A percentile compares a stretch with the other conserved stretches of the same genome.
phyloP scores from a whole-genome alignment of 768 basidiomycete genomes.

The Boletus insuetus region DNA sequence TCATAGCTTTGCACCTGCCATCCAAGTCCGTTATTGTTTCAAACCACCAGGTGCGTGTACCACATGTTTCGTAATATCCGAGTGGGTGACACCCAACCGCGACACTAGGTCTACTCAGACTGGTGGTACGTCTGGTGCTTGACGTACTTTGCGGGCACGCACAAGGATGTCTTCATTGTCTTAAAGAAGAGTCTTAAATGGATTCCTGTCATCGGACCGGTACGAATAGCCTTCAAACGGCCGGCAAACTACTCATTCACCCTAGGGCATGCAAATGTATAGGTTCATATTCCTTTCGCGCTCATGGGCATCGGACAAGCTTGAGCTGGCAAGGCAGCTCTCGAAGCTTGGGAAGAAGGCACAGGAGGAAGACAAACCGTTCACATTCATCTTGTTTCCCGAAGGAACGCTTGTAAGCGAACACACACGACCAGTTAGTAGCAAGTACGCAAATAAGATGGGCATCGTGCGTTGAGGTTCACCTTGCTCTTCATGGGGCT shows the following conservation, averaged over 20 bases:
- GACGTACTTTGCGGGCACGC: slow-evolving; percentile 65
- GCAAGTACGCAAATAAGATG: slow-evolving; percentile 84
- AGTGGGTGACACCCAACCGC: slow-evolving; percentile 1
- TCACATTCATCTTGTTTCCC: slow-evolving; percentile 87
- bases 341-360: slow-evolving; percentile 66
- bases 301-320: slow-evolving; percentile 84
- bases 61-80: background rate
- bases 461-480: slow-evolving; percentile 67
- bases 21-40: slow-evolving; percentile 80
- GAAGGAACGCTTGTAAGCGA: slow-evolving; percentile 93
- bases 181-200: slow-evolving; percentile 88
- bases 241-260: slow-evolving; percentile 2
- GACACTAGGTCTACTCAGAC: slow-evolving; percentile 63
- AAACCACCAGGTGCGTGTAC: slow-evolving; percentile 79
- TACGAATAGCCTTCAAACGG: slow-evolving; percentile 35
- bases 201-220: slow-evolving; percentile 88
- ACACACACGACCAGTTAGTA: slow-evolving; percentile 81
- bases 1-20: slow-evolving; percentile 66
- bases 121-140: slow-evolving; percentile 91
- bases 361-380: slow-evolving; percentile 63
- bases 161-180: slow-evolving; percentile 81
- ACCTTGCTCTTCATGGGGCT: slow-evolving; percentile 8
- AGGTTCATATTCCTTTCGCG: slow-evolving; percentile 91
- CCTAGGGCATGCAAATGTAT: slow-evolving; percentile 89
- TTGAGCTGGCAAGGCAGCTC: slow-evolving; percentile 62